Percentiles rank a stretch among this genome's conserved stretches.
These are phyloP conservation scores for Echium plantagineum DNA, from an alignment of 257 asterid species.

Conservation along the genomic window DNA sequence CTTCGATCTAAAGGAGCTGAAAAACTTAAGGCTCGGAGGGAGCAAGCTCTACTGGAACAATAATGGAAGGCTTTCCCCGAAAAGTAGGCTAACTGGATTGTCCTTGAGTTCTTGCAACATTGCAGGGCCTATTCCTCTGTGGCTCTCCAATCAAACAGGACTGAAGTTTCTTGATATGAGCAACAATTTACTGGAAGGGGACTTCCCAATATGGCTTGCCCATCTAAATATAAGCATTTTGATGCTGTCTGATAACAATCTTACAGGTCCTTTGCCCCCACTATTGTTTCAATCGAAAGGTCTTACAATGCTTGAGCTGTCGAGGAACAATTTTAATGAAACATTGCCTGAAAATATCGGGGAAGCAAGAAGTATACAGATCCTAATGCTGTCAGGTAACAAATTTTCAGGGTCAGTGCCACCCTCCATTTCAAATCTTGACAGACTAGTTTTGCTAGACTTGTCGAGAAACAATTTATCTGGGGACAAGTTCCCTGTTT, in stretches of 20 bases:
- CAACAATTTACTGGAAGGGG: conserved; percentile 4
- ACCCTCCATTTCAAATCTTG: conserved; percentile 6
- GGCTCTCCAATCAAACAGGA: conserved; percentile 19
- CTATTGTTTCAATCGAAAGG: background rate
- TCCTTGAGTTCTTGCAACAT: conserved; percentile 22
- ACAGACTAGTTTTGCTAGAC: background rate
- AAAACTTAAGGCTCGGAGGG: conserved; percentile 19
- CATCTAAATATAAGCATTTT: background rate
- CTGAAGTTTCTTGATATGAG: conserved; percentile 25
- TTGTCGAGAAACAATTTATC: background rate
- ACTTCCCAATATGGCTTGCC: background rate
- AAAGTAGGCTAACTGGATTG: conserved; percentile 13
- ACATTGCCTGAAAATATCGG: background rate
- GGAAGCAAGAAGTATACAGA: background rate
- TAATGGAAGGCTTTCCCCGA: conserved; percentile 14
- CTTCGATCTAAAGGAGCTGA: conserved; percentile 13
- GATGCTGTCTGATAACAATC: background rate
- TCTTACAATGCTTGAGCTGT: background rate
- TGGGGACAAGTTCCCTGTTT: background rate
- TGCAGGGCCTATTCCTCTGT: conserved; percentile 14
- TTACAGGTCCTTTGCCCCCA: background rate
- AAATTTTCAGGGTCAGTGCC: conserved; percentile 25
- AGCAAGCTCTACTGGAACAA: conserved; percentile 15
- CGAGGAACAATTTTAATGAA: background rate
- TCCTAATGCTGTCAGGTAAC: conserved; percentile 2